A percentile compares a stretch with the other conserved stretches of the same genome.
Evolutionary conservation across 805 yeast genomes (phyloP).

Genomic region (Zygotorulaspora danielsina): DNA sequence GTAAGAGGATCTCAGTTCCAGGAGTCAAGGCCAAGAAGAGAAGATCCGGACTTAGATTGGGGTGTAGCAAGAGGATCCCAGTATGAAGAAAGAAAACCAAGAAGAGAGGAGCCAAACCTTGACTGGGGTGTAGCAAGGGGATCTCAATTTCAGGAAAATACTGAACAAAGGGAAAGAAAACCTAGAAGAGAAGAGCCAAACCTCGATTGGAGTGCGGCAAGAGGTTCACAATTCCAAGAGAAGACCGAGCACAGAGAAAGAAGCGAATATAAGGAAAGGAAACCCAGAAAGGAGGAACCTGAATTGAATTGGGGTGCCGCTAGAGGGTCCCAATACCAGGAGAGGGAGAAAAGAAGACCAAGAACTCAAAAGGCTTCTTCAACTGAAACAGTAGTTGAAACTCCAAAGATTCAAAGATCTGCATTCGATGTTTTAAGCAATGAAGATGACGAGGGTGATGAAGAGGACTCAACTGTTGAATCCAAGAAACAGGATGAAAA

Average conservation of each 20-base stretch:
- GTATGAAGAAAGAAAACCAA: constrained; percentile 25
- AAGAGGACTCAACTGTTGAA: constrained; percentile 24
- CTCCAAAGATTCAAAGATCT: constrained; percentile 41
- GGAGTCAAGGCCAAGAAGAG: constrained; percentile 35
- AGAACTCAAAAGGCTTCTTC: constrained; percentile 18
- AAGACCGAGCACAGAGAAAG: constrained; percentile 33
- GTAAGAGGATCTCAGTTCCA: constrained; percentile 38
- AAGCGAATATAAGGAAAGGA: constrained; percentile 34
- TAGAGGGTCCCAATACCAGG: constrained; percentile 37
- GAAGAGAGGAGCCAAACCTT: constrained; percentile 36
- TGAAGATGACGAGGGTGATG: constrained; percentile 51
- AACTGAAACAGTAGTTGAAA: constrained; percentile 29
- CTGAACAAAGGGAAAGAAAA: constrained; percentile 27
- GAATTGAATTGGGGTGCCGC: constrained; percentile 42
- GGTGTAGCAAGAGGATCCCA: constrained; percentile 41
- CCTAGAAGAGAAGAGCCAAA: constrained; percentile 46
- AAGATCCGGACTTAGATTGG: constrained; percentile 62
- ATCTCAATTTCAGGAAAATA: constrained; percentile 34
- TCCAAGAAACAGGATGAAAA: constrained; percentile 16
- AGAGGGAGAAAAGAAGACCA: constrained; percentile 29
- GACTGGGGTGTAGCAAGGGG: constrained; percentile 37
- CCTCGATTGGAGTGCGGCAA: constrained; percentile 54
- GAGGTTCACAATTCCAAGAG: constrained; percentile 36
- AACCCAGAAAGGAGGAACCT: constrained; percentile 37
- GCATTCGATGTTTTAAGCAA: constrained; percentile 47